Evolutionary conservation across 306 rosid species (phyloP).

Genomic region (Amphicarpaea edgeworthii): DNA sequence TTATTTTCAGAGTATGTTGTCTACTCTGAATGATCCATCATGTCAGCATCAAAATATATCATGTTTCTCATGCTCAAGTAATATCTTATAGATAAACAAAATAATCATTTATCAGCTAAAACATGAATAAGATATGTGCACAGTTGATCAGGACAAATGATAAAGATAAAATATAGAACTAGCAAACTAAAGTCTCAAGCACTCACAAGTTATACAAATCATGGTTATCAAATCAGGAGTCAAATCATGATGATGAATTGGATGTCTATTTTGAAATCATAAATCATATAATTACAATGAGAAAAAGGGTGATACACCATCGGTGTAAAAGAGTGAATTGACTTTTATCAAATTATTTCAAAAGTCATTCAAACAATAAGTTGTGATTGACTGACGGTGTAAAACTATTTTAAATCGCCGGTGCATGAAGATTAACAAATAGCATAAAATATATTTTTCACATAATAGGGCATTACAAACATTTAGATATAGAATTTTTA

Average conservation of each 20-base stretch:
- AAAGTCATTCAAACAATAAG: no score
- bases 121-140: neutral
- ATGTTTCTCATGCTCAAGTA: constrained; percentile 13
- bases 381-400: no score
- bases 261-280: neutral
- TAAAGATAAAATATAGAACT: constrained; percentile 7
- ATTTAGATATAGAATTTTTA: constrained; percentile 2
- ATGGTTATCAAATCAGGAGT: neutral
- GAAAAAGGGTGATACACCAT: no score
- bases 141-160: neutral
- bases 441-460: neutral
- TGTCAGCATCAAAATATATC: constrained; percentile 11
- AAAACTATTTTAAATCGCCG: no score
- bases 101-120: constrained; percentile 11
- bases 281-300: no score
- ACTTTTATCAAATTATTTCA: no score
- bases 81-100: constrained; percentile 15
- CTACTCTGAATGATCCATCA: constrained; percentile 19
- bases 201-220: constrained; percentile 21
- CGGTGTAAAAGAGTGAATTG: no score
- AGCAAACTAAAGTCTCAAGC: constrained; percentile 20
- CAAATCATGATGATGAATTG: neutral
- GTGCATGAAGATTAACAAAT: no score
- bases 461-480: neutral
- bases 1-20: neutral